phyloP scores from a whole-genome alignment of 2,329 filamentous ascomycete genomes.

The Sarocladiaceae sp. region DNA sequence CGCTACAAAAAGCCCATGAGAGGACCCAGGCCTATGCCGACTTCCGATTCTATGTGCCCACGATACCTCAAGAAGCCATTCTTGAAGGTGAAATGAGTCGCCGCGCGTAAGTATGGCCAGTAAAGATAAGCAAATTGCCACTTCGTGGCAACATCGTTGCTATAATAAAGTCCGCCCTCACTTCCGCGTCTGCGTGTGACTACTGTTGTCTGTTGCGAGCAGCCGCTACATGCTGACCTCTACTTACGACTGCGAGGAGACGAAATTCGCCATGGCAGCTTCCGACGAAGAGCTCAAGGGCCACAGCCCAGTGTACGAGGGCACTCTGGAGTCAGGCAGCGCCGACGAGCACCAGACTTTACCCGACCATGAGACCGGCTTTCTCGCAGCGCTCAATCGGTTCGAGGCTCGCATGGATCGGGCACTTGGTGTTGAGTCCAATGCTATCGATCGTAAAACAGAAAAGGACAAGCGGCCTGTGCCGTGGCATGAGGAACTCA shows the following conservation, averaged over 20 bases:
- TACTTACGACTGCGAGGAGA: not conserved
- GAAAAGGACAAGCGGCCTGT: conserved; percentile 33
- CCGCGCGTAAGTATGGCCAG: too few relatives aligned
- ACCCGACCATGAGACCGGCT: conserved; percentile 14
- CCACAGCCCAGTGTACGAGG: not conserved
- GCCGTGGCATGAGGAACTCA: conserved; percentile 34
- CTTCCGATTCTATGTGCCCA: too few relatives aligned
- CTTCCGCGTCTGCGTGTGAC: too few relatives aligned
- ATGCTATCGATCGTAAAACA: conserved; percentile 40
- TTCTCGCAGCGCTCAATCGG: conserved; percentile 32
- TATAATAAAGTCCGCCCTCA: too few relatives aligned
- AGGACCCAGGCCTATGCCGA: too few relatives aligned
- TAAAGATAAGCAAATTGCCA: too few relatives aligned
- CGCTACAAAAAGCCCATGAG: too few relatives aligned
- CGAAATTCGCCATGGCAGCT: not conserved
- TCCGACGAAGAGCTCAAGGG: not conserved
- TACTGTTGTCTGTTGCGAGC: too few relatives aligned
- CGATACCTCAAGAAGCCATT: too few relatives aligned
- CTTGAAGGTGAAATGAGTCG: too few relatives aligned
- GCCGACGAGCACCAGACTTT: not conserved
- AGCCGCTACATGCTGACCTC: not conserved
- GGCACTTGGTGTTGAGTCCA: conserved; percentile 43
- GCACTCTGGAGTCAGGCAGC: not conserved
- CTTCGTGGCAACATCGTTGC: too few relatives aligned
- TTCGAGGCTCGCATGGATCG: conserved; percentile 40